Evolutionary conservation across 2,329 filamentous ascomycete genomes (phyloP), one percentile per base, ranked within the genome.

Genomic region (Hypoxylon sp.): DNA sequence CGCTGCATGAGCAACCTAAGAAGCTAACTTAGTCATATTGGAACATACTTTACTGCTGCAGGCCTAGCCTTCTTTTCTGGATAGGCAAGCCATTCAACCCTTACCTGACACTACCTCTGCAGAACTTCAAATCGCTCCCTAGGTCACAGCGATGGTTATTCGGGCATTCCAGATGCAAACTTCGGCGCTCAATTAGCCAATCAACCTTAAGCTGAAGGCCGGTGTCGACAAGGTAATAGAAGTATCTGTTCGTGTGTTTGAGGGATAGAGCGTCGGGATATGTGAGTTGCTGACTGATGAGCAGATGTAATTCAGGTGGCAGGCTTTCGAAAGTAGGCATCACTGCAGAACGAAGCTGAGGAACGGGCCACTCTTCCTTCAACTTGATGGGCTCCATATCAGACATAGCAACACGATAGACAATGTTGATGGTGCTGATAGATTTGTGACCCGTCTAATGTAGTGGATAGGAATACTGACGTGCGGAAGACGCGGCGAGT

Each of bases 231-330:
- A 91, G 77, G 50, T 76, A 72, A 78, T 88, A 89, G 75, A 92
- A 89, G 73, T 90, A 83, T 62, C 84, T 83, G 73, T 80, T 88
- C 19, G 86, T 86, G 74, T 92, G 89, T 73, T 92, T 92, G 14
- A 92, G 79, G 0, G 89, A 90, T 1, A 92, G 82, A 0, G 90
- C 90, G 67, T 93, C 90, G 0, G 90, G 90, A 66, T 92, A 92
- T 30, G 84, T 84, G 63, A 92, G 86, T 57, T 86, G 80, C 9
- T 81, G 75, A 30, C 86, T 81, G 59, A 92, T 88, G 52, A 87
- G 82, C 1, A 90, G 75, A 70, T 91, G 90, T n/a, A 92, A 81
- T 72, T 93, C 90, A 0, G 87, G 81, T 1, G 90, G 90, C 2
- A 92, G 80, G 14, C 78, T 76, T 74, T 83, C 80, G 32, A 90